Percentiles rank a stretch among this genome's conserved stretches.
Evolutionary conservation across 345 rosid genomes (phyloP).

Genomic region (Heritiera littoralis): DNA sequence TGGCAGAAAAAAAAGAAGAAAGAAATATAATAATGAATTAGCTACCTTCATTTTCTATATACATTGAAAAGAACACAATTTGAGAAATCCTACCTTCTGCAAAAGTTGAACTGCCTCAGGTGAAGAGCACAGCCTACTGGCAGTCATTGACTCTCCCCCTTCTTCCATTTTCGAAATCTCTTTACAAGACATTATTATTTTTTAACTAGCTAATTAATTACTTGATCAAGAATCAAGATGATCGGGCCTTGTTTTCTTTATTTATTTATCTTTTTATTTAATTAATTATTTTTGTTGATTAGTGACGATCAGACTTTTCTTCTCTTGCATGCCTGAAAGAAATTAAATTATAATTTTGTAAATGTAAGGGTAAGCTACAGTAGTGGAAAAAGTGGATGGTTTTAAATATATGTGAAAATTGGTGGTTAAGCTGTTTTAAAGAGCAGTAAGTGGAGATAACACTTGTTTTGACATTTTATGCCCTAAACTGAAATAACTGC

Average conservation of each 20-base stretch:
- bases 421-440: conserved; percentile 22
- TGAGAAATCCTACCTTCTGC: conserved; percentile 22
- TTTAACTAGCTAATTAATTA: not conserved
- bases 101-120: conserved; percentile 3
- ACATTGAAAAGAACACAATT: no score
- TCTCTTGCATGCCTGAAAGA: not conserved
- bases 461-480: conserved; percentile 6
- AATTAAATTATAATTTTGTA: not conserved
- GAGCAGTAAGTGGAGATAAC: conserved; percentile 18
- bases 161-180: conserved; percentile 6
- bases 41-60: not conserved
- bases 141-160: not conserved
- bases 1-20: conserved; percentile 3
- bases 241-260: not conserved
- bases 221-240: not conserved
- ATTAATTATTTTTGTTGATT: no score
- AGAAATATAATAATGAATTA: not conserved
- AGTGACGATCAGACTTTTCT: no score
- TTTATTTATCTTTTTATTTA: no score
- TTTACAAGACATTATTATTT: not conserved
- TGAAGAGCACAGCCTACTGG: not conserved
- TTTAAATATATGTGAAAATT: conserved; percentile 9
- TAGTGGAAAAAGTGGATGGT: not conserved
- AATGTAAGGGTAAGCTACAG: no score
- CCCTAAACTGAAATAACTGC: not conserved